Evolutionary conservation across 176 grass and related monocot genomes (phyloP).

Genomic region (Oryza meyeriana): DNA sequence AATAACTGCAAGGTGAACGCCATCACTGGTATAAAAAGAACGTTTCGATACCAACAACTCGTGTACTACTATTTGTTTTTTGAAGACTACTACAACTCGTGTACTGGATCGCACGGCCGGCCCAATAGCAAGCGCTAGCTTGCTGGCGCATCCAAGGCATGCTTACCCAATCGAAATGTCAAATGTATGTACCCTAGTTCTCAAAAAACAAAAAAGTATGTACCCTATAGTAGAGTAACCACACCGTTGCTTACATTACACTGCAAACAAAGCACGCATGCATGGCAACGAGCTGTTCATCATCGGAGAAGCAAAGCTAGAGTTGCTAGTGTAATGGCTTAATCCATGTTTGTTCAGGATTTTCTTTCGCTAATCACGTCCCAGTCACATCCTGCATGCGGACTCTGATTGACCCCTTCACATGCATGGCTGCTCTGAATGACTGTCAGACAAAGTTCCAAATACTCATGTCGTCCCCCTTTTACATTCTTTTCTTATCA

Average conservation of each 20-base stretch:
- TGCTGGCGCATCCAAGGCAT: background rate
- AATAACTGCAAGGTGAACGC: too few relatives aligned
- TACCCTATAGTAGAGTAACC: background rate
- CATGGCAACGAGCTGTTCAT: background rate
- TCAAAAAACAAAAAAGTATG: too few relatives aligned
- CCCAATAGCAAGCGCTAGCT: background rate
- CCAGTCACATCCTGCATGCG: background rate
- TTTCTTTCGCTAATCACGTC: background rate
- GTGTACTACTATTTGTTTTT: background rate
- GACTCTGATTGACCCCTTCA: constrained; percentile 6
- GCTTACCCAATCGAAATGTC: background rate
- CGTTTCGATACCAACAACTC: background rate
- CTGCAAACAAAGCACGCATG: constrained; percentile 27
- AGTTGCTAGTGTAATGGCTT: background rate
- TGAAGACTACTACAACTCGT: background rate
- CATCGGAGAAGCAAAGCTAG: background rate
- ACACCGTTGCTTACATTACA: constrained; percentile 22
- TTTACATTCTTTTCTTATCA: background rate
- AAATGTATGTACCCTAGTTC: too few relatives aligned
- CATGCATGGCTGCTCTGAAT: background rate
- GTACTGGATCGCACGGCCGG: background rate
- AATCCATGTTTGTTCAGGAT: constrained; percentile 21
- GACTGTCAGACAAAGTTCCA: background rate
- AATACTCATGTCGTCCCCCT: background rate
- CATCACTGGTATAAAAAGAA: too few relatives aligned